Conservation (phyloP, 2,329 filamentous ascomycete genomes). For the Epichloe sylvatica region DNA sequence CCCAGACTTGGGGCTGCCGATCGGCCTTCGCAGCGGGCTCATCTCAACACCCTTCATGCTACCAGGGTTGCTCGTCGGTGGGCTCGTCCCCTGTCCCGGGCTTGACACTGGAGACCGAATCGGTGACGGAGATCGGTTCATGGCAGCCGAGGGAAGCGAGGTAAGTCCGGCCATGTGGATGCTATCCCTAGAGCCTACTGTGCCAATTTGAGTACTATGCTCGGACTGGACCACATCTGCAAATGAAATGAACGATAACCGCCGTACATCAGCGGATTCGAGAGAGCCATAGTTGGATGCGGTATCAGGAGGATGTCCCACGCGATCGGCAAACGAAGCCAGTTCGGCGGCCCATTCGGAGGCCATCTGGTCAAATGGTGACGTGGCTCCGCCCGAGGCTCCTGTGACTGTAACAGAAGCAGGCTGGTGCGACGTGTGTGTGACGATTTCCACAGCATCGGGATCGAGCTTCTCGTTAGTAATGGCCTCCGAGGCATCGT, state of each 20-base stretch:
- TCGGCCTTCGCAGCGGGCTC: conserved; percentile 44
- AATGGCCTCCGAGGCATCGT: conserved; percentile 83
- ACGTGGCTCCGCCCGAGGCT: conserved; percentile 16
- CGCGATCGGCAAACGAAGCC: conserved; percentile 36
- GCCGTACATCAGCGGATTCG: conserved; percentile 61
- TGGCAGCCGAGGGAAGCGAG: conserved; percentile 35
- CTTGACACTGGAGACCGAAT: conserved; percentile 67
- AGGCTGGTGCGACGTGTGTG: conserved; percentile 69
- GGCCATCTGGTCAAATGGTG: conserved; percentile 27
- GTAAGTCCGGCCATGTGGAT: conserved; percentile 55
- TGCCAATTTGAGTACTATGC: conserved; percentile 45
- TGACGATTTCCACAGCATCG: conserved; percentile 85
- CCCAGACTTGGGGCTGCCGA: conserved; percentile 50
- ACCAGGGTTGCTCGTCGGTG: conserved; percentile 61
- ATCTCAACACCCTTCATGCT: conserved; percentile 63
- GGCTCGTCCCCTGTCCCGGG: conserved; percentile 52
- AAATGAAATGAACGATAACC: conserved; percentile 91
- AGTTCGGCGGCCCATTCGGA: conserved; percentile 45
- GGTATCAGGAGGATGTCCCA: conserved; percentile 36
- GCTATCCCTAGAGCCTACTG: conserved; percentile 48
- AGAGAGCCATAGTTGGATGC: conserved; percentile 65
- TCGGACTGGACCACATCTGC: conserved; percentile 86
- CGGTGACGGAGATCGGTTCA: conserved; percentile 64
- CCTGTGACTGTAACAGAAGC: conserved; percentile 55
- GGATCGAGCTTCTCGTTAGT: conserved; percentile 75